Evolutionary conservation across 2,329 filamentous ascomycete genomes (phyloP), one percentile per base, ranked within the genome.

Genomic region (Eutypa lata): DNA sequence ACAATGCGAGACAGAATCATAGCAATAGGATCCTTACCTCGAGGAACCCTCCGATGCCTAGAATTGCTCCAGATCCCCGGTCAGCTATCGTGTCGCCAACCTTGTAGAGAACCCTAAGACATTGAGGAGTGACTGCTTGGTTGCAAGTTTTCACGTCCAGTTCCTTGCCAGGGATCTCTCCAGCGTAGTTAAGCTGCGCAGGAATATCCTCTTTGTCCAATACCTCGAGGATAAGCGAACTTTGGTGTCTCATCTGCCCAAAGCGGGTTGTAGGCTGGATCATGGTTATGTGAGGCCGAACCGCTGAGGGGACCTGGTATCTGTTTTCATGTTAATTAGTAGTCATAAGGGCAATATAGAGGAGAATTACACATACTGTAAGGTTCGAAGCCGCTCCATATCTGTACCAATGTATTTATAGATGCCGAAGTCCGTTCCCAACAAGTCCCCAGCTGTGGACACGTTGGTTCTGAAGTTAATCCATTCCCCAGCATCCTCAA

Each of bases 231-330:
- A 79, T 65, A 6, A 67, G 67, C 24, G 65, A 73, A 44, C 60
- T 64, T 52, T 80, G 75, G 2, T 76, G 59, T 28, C 65, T 67
- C 21, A 80, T 72, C 51, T 76, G 71, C 18, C 80, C 80, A 53
- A 88, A 88, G 38, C 80, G 75, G 3, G 82, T 88, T 0, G 84
- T 88, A 1, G 85, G 85, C 65, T 87, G 82, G 47, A 88, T 81
- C 63, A 87, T 75, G 53, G 82, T 79, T 53, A 89, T 75, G 60
- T 83, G 74, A 43, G 72, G 61, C 49, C 76, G 74, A 7, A 89
- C 67, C 0, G 75, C 67, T 48, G 73, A 72, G 0, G 86, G 87
- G 1, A 89, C 76, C 0, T 82, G 87, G 68, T 89, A 89, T 46
- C 76, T 71, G 16, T 50, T 56, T 52, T 21, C 26, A 31, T 31